These are phyloP conservation scores for Nicotiana attenuata DNA, from an alignment of 257 asterid species.

Conservation along the genomic window DNA sequence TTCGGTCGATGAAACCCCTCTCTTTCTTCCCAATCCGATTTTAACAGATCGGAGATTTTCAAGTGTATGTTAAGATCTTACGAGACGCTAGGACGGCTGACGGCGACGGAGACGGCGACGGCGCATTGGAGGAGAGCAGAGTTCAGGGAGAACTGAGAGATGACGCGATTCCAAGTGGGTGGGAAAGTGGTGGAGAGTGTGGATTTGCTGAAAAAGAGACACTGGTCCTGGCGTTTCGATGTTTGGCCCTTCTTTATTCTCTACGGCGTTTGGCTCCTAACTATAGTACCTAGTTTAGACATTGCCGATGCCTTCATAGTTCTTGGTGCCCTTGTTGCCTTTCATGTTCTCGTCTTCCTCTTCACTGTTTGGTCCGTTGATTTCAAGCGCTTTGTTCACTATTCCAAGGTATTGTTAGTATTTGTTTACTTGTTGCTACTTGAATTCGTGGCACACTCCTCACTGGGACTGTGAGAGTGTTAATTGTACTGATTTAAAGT, in stretches of 20 bases:
- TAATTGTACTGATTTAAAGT: not conserved
- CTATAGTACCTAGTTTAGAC: conserved; percentile 75
- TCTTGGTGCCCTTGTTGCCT: conserved; percentile 51
- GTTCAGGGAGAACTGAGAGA: conserved; percentile 17
- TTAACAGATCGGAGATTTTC: not conserved
- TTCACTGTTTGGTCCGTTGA: conserved; percentile 94
- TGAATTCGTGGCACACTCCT: not conserved
- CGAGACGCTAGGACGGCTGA: not conserved
- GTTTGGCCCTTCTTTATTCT: conserved; percentile 73
- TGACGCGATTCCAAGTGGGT: conserved; percentile 74
- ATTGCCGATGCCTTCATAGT: conserved; percentile 71
- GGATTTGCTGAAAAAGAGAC: conserved; percentile 72
- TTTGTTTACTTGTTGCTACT: not conserved
- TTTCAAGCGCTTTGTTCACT: conserved; percentile 76
- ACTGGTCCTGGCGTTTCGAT: conserved; percentile 88
- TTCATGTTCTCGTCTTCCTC: conserved; percentile 70
- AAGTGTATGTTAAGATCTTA: not conserved
- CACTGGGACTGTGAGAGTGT: not conserved
- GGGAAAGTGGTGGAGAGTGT: conserved; percentile 96
- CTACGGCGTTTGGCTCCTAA: conserved; percentile 69
- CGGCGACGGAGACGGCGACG: not conserved
- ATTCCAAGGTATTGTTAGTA: conserved; percentile 54
- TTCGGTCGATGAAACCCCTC: not conserved
- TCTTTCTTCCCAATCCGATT: not conserved
- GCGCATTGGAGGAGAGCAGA: not conserved